These are phyloP conservation scores for Allium sativum DNA, from an alignment of 106 monocot species.

Conservation along the genomic window DNA sequence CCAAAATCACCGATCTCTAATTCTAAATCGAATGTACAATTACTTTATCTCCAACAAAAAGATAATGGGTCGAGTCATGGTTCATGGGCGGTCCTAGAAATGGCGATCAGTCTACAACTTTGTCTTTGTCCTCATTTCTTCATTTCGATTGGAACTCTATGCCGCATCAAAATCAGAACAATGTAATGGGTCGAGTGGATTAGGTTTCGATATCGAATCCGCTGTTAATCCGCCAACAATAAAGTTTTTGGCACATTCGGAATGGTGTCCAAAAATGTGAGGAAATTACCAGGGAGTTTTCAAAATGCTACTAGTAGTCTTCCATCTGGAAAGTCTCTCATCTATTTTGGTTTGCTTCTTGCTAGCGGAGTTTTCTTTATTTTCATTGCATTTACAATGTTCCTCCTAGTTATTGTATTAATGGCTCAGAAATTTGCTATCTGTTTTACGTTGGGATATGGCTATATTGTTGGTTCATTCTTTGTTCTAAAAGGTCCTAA, in stretches of 20 bases:
- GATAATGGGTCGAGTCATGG: no score
- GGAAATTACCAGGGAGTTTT: conserved; percentile 82
- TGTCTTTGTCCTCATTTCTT: conserved; percentile 13
- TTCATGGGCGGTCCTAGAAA: conserved; percentile 14
- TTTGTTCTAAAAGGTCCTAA: conserved; percentile 92
- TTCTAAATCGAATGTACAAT: no score
- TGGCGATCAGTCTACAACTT: not conserved
- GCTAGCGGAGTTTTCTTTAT: conserved; percentile 85
- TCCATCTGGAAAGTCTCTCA: conserved; percentile 86
- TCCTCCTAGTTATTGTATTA: conserved; percentile 94
- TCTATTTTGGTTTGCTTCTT: conserved; percentile 90
- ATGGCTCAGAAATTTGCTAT: conserved; percentile 99
- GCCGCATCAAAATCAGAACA: conserved; percentile 16
- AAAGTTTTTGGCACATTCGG: conserved; percentile 31
- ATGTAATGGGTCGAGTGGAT: not conserved
- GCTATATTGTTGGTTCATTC: conserved; percentile 86
- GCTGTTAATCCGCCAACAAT: conserved; percentile 29
- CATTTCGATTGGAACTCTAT: conserved; percentile 34
- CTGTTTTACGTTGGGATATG: conserved; percentile 89
- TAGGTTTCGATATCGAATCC: conserved; percentile 28
- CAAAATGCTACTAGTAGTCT: conserved; percentile 78
- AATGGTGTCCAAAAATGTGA: conserved; percentile 70
- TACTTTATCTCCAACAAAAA: no score
- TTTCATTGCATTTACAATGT: conserved; percentile 83
- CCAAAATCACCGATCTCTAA: no score